Base-by-base conservation (phyloP, 768 basidiomycete species). In the Kwoniella sp. region DNA sequence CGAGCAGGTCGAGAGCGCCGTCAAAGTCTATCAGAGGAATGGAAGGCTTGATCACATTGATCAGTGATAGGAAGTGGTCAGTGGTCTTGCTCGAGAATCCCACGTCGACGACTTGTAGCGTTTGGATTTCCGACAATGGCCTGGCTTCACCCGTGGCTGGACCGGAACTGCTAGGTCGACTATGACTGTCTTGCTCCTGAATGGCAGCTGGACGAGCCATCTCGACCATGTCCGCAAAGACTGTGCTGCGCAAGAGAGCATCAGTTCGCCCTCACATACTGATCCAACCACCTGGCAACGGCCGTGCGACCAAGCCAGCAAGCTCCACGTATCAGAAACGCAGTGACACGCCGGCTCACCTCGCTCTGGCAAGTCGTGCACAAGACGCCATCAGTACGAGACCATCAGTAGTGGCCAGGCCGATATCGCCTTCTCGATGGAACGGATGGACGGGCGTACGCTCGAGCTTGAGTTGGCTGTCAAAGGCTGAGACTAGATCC, bases 361-460 rank as follows among this genome's bases (percentile, higher is more conserved):
- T 28, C 9, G 39, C 3, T 22, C 9, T 14, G 8, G 17, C n/a
- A 5, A 53, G 29, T 29, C 51, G 32, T 20, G 27, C 37, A 11
- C 22, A 41, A 15, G 45, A 42, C 7, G 51, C 51, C 29, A 38
- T 29, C 7, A 53, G 32, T 5, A 45, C 17, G 0, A 26, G 31
- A 1, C 37, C 28, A 20, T 53, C 44, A 3, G 25, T 46, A 6
- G 51, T 37, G 2, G 19, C 8, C 15, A 53, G 29, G 7, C 17
- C 20, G 25, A 40, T 43, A 28, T 53, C 37, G 1, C 51, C 51
- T 9, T 31, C 28, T 0, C 31, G 5, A 25, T 53, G 51, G 19
- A 37, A 53, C 1, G 14, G 29, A 26, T 53, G 51, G n/a, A 42
- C 40, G n/a, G n/a, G n/a, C n/a, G n/a, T n/a, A n/a, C n/a, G n/a